These are phyloP conservation scores for Dissophora globulifera DNA, from an alignment of 192 early-diverging fungal species.

Conservation along the genomic window DNA sequence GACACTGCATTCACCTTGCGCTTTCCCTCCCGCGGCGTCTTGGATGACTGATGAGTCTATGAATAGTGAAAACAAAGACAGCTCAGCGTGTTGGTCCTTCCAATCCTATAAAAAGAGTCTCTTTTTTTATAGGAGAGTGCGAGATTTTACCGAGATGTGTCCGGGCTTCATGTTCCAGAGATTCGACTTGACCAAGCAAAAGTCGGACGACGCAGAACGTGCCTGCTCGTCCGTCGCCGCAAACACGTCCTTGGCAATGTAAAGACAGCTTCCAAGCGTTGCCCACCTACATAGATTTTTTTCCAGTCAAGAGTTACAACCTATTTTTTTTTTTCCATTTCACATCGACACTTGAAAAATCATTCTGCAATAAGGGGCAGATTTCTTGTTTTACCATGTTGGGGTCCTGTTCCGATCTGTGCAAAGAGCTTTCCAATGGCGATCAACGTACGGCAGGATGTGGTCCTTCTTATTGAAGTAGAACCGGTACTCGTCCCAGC, in stretches of 20 bases:
- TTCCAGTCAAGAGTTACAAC: no score
- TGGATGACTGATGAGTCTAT: conserved; percentile 39
- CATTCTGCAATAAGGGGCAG: no score
- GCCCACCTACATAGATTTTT: conserved; percentile 70
- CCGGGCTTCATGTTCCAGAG: conserved; percentile 69
- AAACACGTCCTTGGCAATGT: conserved; percentile 71
- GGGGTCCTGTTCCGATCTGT: conserved; percentile 69
- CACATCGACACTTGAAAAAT: no score
- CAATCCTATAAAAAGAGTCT: background rate
- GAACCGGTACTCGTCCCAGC: conserved; percentile 60
- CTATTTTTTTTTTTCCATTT: no score
- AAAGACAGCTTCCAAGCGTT: conserved; percentile 71
- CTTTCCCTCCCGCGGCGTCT: conserved; percentile 33
- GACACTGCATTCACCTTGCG: conserved; percentile 23
- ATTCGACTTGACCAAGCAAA: conserved; percentile 65
- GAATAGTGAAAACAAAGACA: no score
- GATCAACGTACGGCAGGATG: conserved; percentile 73
- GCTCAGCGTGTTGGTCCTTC: no score
- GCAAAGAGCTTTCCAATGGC: conserved; percentile 71
- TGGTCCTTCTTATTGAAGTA: conserved; percentile 75
- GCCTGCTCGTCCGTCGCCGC: conserved; percentile 63
- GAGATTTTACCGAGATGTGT: conserved; percentile 50
- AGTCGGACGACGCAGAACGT: conserved; percentile 69
- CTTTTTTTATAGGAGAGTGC: no score
- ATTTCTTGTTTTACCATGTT: conserved; percentile 69